A percentile compares a stretch with the other conserved stretches of the same genome.
Evolutionary conservation across 495 filamentous ascomycete species (phyloP).

Genomic region (Aspergillus panamensis): DNA sequence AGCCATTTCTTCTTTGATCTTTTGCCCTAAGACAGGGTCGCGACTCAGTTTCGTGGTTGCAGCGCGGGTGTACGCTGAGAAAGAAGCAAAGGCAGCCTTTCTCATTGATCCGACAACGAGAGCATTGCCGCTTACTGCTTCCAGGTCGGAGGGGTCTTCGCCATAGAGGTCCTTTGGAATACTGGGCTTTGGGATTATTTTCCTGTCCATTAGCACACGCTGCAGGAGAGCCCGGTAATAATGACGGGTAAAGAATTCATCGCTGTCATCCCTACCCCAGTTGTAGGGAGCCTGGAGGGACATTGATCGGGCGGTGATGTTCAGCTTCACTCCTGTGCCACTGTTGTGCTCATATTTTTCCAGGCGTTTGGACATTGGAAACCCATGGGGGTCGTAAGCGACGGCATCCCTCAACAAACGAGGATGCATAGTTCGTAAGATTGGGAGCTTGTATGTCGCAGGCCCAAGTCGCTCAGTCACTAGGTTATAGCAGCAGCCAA

Average conservation of each 20-base stretch:
- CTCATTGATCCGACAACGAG: conserved; percentile 82
- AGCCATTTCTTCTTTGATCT: conserved; percentile 58
- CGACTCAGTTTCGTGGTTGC: conserved; percentile 69
- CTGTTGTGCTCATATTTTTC: conserved; percentile 51
- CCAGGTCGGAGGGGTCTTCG: conserved; percentile 27
- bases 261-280: conserved; percentile 78
- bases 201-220: conserved; percentile 79
- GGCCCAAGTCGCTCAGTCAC: conserved; percentile 85
- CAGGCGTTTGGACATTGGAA: conserved; percentile 82
- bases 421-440: conserved; percentile 55
- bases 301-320: conserved; percentile 97
- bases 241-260: conserved; percentile 86
- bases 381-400: conserved; percentile 79
- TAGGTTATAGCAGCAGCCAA: conserved; percentile 98
- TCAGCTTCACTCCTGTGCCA: conserved; percentile 68
- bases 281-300: conserved; percentile 91
- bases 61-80: conserved; percentile 72
- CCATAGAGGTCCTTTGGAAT: conserved; percentile 34
- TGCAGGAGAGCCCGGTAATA: conserved; percentile 91
- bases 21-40: conserved; percentile 51
- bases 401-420: conserved; percentile 56
- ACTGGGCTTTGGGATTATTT: conserved; percentile 61
- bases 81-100: conserved; percentile 74
- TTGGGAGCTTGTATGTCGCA: conserved; percentile 77
- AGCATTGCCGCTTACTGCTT: conserved; percentile 50